phyloP scores from a whole-genome alignment of 129 eudicot species.

The Arctium lappa region DNA sequence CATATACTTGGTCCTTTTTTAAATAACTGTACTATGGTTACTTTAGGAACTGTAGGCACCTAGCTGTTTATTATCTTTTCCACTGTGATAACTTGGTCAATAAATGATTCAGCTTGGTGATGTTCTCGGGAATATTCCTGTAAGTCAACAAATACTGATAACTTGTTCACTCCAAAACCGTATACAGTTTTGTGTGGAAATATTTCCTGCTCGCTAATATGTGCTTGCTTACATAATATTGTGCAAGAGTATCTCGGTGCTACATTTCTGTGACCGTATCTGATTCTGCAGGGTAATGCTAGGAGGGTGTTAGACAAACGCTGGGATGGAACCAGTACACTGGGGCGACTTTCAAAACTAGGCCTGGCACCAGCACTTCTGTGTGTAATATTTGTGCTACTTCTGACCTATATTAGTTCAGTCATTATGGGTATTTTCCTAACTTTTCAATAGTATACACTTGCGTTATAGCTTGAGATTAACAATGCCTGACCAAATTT shows the following conservation, averaged over 20 bases:
- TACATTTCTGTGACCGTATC: background rate
- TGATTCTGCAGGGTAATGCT: constrained; percentile 81
- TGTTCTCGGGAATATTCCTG: background rate
- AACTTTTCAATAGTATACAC: background rate
- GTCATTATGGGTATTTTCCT: constrained; percentile 66
- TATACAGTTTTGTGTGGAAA: no score
- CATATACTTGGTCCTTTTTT: background rate
- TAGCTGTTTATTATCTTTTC: background rate
- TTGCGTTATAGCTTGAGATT: background rate
- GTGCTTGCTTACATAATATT: background rate
- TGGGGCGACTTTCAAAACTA: constrained; percentile 76
- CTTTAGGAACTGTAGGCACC: background rate
- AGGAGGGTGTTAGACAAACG: constrained; percentile 78
- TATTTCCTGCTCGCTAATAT: background rate
- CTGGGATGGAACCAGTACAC: constrained; percentile 62
- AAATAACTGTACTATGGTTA: background rate
- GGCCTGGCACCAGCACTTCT: constrained; percentile 94
- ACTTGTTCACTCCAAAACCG: background rate
- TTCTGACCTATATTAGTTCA: constrained; percentile 66
- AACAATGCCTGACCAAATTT: background rate
- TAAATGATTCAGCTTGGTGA: background rate
- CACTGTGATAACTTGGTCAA: background rate
- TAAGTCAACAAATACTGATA: background rate
- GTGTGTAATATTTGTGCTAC: constrained; percentile 74
- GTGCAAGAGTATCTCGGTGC: background rate